Evolutionary conservation across 2,329 filamentous ascomycete genomes (phyloP), one percentile per base, ranked within the genome.

Genomic region (Claviceps spartinae): DNA sequence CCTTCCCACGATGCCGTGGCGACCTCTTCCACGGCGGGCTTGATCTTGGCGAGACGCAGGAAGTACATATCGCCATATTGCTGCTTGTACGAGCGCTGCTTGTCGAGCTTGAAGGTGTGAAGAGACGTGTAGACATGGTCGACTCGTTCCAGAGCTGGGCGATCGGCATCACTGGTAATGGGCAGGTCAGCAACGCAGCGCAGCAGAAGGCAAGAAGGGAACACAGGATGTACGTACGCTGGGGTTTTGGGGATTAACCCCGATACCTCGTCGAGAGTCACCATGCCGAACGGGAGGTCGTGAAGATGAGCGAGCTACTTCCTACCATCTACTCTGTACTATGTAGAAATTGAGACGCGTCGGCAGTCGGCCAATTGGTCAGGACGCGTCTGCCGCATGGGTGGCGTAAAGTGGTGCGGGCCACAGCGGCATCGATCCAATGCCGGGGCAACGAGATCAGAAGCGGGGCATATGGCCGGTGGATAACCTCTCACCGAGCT

Each of bases 1-100:
- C 80, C 84, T 47, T 80, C 76, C 88, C 93, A 98, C 6, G 85
- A 81, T 37, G 83, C 81, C 16, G 72, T 69, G 0, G 90, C 91
- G 49, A 86, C 76, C 56, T 78, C 69, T 60, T 95, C 87, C 0
- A 95, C 86, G 0, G 80, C 77, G 9, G 89, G 86, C 69, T 91
- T 96, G 65, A 98, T 80, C 68, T 86, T 86, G 40, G 88, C 82
- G 24, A 98, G 77, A 13, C 93, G 86, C 60, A 96, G 67, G 65
- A 96, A 98, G 75, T 98, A 98, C 81, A 97, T 91, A 68, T 98
- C 93, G 56, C 86, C 88, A 77, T 87, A 98, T 70, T 98, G 93
- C 67, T 97, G 93, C 66, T 90, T 77, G 67, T 97, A 98, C 51
- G 89, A 85, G 55, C 77, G 77, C 54, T 77, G 72, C 61, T 77